Conservation (phyloP, 345 rosid species). For the Citropsis articulata region DNA sequence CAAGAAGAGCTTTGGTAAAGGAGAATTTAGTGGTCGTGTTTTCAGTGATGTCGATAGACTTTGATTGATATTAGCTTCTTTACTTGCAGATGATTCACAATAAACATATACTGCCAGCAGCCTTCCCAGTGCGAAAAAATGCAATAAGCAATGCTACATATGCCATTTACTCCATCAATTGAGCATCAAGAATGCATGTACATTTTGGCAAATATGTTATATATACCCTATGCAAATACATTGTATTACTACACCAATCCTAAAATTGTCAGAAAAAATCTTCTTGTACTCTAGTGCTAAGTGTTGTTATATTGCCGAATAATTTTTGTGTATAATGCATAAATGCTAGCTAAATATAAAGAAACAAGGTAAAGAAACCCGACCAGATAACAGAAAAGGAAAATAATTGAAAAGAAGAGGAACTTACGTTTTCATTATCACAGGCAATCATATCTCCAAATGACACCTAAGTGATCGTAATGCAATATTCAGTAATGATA, state of each 20-base stretch:
- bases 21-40: neutral
- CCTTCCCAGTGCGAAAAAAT: neutral
- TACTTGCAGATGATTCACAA: neutral
- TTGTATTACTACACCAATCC: neutral
- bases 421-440: conserved; percentile 91
- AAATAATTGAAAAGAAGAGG: neutral
- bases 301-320: neutral
- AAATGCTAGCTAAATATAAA: neutral
- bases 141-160: neutral
- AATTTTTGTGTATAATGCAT: neutral
- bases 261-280: neutral
- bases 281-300: neutral
- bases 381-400: neutral
- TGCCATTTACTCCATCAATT: neutral
- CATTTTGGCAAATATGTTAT: neutral
- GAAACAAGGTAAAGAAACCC: neutral
- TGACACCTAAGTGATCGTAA: conserved; percentile 58
- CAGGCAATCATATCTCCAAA: conserved; percentile 99
- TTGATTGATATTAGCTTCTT: neutral
- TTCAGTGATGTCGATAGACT: neutral
- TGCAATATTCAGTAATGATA: conserved; percentile 9
- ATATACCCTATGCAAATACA: neutral
- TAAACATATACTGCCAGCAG: neutral
- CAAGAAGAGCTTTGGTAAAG: neutral
- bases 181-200: neutral